Evolutionary conservation across 2,329 filamentous ascomycete species (phyloP).

Genomic region (Aspergillus neoniger): DNA sequence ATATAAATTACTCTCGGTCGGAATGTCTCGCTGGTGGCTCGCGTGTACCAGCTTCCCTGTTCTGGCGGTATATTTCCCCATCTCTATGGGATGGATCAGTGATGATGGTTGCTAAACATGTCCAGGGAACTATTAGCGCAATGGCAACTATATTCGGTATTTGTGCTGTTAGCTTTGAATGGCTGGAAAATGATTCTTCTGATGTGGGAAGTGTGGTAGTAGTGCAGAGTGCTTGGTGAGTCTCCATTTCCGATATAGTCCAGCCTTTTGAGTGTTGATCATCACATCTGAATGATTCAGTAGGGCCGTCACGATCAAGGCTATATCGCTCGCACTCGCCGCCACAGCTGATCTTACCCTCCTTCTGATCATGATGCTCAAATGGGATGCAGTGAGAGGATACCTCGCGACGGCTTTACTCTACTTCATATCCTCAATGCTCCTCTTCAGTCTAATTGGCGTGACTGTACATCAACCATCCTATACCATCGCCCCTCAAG

Average conservation of each 20-base stretch:
- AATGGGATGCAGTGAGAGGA: background rate
- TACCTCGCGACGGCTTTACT: background rate
- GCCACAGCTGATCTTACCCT: background rate
- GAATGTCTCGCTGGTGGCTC: slow-evolving; percentile 1
- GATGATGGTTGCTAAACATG: background rate
- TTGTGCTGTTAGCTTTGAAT: background rate
- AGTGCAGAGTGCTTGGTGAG: background rate
- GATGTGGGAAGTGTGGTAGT: background rate
- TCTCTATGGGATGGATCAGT: background rate
- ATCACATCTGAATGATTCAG: background rate
- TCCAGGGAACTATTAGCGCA: background rate
- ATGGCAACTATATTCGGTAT: background rate
- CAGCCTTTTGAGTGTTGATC: background rate
- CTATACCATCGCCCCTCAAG: background rate
- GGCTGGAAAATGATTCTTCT: background rate
- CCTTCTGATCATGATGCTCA: background rate
- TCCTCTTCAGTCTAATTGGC: slow-evolving; percentile 1
- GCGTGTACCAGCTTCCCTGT: slow-evolving; percentile 7
- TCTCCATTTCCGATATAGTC: background rate
- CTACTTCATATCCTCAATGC: background rate
- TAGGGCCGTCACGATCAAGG: slow-evolving; percentile 4
- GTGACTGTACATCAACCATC: background rate
- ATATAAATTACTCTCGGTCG: background rate
- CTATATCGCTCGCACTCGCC: slow-evolving; percentile 2
- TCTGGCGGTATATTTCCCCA: background rate